These are phyloP conservation scores for Lasiodiplodia sp. DNA, from an alignment of 2,329 filamentous ascomycete genomes.

Conservation along the genomic window DNA sequence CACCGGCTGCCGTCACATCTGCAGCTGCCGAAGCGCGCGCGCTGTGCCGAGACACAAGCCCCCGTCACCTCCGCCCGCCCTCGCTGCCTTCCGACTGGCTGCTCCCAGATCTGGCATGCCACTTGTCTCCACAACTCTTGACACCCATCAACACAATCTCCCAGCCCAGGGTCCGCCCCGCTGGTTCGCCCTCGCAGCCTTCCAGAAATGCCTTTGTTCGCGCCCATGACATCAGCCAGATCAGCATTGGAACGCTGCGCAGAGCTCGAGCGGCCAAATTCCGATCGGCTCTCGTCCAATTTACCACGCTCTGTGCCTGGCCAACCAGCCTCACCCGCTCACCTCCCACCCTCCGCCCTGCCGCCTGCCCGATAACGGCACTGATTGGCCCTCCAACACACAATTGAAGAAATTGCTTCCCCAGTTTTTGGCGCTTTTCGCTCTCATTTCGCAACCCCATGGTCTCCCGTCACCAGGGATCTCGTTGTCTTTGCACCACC, in stretches of 20 bases:
- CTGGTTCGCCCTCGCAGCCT: slow-evolving; percentile 11
- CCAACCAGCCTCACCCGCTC: slow-evolving; percentile 22
- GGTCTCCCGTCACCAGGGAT: neutral
- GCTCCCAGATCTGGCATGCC: slow-evolving; percentile 11
- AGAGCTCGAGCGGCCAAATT: slow-evolving; percentile 6
- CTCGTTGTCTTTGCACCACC: neutral
- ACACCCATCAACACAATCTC: slow-evolving; percentile 9
- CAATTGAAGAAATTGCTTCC: slow-evolving; percentile 7
- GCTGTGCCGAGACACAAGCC: slow-evolving; percentile 14
- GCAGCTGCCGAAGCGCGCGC: slow-evolving; percentile 19
- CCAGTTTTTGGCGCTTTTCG: slow-evolving; percentile 22
- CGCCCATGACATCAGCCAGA: slow-evolving; percentile 13
- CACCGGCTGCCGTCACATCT: neutral
- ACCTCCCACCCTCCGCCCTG: slow-evolving; percentile 10
- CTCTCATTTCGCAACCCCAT: neutral
- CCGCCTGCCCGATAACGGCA: neutral
- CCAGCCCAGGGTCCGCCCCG: slow-evolving; percentile 3
- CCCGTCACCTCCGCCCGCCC: slow-evolving; percentile 9
- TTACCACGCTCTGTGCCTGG: slow-evolving; percentile 8
- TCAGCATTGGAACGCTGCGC: neutral
- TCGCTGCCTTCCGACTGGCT: slow-evolving; percentile 5
- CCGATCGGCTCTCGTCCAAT: slow-evolving; percentile 18
- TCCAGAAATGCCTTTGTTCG: slow-evolving; percentile 2
- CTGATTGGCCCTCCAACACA: slow-evolving; percentile 12
- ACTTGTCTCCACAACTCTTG: neutral